Evolutionary conservation across 176 grass and related monocot genomes (phyloP).

Genomic region (Phoenix dactylifera): DNA sequence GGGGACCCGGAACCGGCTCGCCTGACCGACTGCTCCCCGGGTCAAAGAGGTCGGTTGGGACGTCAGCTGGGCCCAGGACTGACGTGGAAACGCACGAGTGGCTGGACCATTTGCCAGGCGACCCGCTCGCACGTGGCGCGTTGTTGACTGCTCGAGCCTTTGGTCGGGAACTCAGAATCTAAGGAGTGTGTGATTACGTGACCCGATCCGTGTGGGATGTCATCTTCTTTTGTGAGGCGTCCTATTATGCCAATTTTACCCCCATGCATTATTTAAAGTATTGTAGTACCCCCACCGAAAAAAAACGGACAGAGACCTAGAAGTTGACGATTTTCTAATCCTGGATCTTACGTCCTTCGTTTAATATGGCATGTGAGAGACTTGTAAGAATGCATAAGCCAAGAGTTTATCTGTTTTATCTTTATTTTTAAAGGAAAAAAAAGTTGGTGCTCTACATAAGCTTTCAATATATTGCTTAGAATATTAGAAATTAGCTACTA

Average conservation of each 20-base stretch:
- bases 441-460: too few species aligned
- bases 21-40: conserved; percentile 29
- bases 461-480: too few species aligned
- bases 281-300: too few species aligned
- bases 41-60: conserved; percentile 32
- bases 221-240: background rate
- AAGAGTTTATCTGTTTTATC: too few species aligned
- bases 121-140: background rate
- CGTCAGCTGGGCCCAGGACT: conserved; percentile 10
- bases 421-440: too few species aligned
- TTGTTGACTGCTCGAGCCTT: background rate
- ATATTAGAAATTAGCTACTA: too few species aligned
- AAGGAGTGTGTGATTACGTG: background rate
- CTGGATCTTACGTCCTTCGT: too few species aligned
- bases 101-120: background rate
- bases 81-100: conserved; percentile 28
- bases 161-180: background rate
- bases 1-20: conserved; percentile 62
- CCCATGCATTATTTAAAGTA: background rate
- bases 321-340: too few species aligned
- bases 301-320: too few species aligned
- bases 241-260: background rate
- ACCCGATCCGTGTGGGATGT: background rate
- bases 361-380: too few species aligned
- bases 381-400: too few species aligned